Percentiles rank a stretch among this genome's conserved stretches.
These are phyloP conservation scores for Hypoxylon sp. DNA, from an alignment of 2,329 filamentous ascomycete genomes.

Conservation along the genomic window DNA sequence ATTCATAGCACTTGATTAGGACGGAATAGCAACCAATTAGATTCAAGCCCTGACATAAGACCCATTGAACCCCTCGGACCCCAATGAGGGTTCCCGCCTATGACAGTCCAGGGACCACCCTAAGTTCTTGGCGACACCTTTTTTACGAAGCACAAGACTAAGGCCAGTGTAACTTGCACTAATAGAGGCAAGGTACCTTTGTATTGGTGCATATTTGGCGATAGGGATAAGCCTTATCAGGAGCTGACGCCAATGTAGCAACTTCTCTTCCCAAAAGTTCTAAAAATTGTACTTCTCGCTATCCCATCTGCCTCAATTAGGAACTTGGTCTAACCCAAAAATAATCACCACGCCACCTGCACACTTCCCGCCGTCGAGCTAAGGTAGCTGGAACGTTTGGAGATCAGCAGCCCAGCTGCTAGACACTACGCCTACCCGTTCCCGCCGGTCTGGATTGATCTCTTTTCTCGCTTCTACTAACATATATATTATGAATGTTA, in stretches of 20 bases:
- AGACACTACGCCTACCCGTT: constrained; percentile 28
- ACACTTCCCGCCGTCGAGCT: constrained; percentile 9
- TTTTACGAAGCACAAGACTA: constrained; percentile 20
- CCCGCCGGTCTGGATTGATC: constrained; percentile 29
- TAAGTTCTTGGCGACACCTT: constrained; percentile 32
- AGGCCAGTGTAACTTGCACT: background rate
- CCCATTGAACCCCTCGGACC: constrained; percentile 31
- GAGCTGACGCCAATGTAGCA: constrained; percentile 7
- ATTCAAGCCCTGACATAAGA: constrained; percentile 25
- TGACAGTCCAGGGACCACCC: constrained; percentile 26
- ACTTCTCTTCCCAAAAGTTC: constrained; percentile 1
- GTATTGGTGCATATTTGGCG: background rate
- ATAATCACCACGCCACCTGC: constrained; percentile 17
- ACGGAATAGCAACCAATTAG: constrained; percentile 33
- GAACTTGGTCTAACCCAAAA: constrained; percentile 1
- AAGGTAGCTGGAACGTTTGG: constrained; percentile 2
- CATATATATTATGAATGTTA: constrained; percentile 9
- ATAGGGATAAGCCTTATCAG: constrained; percentile 24
- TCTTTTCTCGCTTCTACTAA: constrained; percentile 27
- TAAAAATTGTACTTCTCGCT: constrained; percentile 2
- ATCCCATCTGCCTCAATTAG: background rate
- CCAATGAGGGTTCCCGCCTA: constrained; percentile 23
- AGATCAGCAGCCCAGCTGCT: constrained; percentile 18
- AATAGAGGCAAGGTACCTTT: constrained; percentile 5
- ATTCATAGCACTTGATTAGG: constrained; percentile 18